These are phyloP conservation scores for Marasmius tenuissimus DNA, from an alignment of 1,284 basidiomycete genomes.

Conservation along the genomic window DNA sequence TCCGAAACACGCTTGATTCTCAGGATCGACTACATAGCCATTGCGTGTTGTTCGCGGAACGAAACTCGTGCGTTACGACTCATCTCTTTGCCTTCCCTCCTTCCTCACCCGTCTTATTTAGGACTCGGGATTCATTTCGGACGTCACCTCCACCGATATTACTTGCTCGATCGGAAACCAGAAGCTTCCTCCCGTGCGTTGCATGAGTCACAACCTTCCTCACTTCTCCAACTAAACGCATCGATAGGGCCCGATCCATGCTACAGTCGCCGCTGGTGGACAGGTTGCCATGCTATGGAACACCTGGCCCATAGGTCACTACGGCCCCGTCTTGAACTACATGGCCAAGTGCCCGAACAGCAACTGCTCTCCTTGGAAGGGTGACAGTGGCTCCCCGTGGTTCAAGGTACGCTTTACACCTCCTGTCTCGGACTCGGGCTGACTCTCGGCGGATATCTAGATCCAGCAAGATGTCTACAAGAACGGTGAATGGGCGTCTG, in stretches of 20 bases:
- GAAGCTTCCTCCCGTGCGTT: constrained; percentile 29
- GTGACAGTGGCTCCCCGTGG: constrained; percentile 33
- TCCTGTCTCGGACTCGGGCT: not conserved
- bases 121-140: constrained; percentile 28
- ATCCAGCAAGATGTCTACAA: constrained; percentile 32
- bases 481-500: constrained; percentile 35
- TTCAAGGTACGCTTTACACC: constrained; percentile 27
- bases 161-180: constrained; percentile 37
- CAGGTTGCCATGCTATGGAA: constrained; percentile 34
- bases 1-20: not conserved
- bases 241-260: constrained; percentile 29
- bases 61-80: constrained; percentile 27
- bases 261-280: constrained; percentile 32
- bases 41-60: constrained; percentile 32
- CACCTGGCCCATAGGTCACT: constrained; percentile 36
- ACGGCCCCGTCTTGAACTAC: constrained; percentile 36
- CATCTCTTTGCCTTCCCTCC: not conserved
- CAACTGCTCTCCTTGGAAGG: constrained; percentile 33
- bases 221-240: not conserved
- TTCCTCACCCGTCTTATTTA: not conserved
- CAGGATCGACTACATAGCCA: constrained; percentile 16
- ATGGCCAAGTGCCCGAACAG: constrained; percentile 34
- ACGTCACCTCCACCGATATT: constrained; percentile 29
- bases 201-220: not conserved
- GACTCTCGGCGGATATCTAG: constrained; percentile 13